These are phyloP conservation scores for Tuctoria greenei DNA, from an alignment of 176 grass and related monocot species.

Conservation along the genomic window DNA sequence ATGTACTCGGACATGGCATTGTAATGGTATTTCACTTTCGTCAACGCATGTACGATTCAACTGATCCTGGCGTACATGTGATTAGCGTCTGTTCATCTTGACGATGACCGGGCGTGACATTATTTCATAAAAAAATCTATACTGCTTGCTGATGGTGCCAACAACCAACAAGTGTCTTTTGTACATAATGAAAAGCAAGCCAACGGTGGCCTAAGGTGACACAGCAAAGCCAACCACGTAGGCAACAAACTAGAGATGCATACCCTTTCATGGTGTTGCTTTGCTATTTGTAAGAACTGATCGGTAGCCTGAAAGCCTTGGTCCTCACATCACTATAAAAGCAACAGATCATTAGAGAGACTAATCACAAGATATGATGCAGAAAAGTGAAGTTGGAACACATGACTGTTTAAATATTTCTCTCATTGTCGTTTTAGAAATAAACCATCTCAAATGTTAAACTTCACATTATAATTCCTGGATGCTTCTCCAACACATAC, in stretches of 20 bases:
- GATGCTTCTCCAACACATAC: not conserved
- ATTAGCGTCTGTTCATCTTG: no score
- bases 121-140: no score
- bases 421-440: not conserved
- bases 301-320: slow-evolving; percentile 97
- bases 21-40: no score
- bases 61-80: no score
- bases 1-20: no score
- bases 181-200: slow-evolving; percentile 1
- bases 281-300: slow-evolving; percentile 90
- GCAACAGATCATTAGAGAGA: slow-evolving; percentile 18
- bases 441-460: not conserved
- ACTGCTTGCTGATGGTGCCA: no score
- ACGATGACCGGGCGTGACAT: no score
- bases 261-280: slow-evolving; percentile 91
- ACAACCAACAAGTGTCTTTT: slow-evolving; percentile 1
- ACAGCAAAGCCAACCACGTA: slow-evolving; percentile 16
- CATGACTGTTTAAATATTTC: slow-evolving; percentile 10
- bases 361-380: slow-evolving; percentile 14
- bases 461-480: not conserved
- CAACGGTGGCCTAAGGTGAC: slow-evolving; percentile 13
- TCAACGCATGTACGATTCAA: no score
- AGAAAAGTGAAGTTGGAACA: slow-evolving; percentile 20
- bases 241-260: slow-evolving; percentile 25
- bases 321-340: slow-evolving; percentile 84